Evolutionary conservation across 2,329 filamentous ascomycete genomes (phyloP), one percentile per base, ranked within the genome.

Genomic region (Fusarium sp.): DNA sequence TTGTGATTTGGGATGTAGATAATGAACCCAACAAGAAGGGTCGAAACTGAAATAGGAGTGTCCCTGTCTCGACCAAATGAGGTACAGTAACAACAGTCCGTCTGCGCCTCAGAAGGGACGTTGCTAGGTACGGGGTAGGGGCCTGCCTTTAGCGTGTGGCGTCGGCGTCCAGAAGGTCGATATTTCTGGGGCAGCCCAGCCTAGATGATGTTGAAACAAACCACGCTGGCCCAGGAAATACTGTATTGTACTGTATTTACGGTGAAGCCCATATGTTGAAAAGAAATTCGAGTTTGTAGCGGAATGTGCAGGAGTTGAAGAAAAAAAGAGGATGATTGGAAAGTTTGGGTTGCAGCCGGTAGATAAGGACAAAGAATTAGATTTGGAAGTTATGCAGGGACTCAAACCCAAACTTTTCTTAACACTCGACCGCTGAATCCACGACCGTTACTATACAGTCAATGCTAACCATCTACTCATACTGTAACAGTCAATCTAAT

Each of bases 41-140:
- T 66, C 62, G 63, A 49, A 60, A 45, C 55, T 64, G 70, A 69
- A 73, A 73, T 73, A 73, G 71, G 71, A 73, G 71, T 72, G 70
- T 51, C 46, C 47, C 47, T 51, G 46, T 45, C 40, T 41, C 40
- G 49, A 32, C 49, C 53, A 55, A 56, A 56, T 55, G 49, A 51
- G 54, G 58, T 63, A 63, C 46, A 40, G 42, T 49, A 56, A 56
- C 43, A 53, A 63, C 58, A 45, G 69, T 51, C 57, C n/a, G 63
- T 59, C 68, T 72, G 72, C 69, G 71, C 72, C 72, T 71, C 69
- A 66, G 28, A 69, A 68, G 62, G 59, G 66, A 66, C 62, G 68
- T 71, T 71, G 68, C 68, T 45, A 63, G 68, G 59, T 66, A 68
- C 32, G 64, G 64, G 65, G 64, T 63, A 68, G 65, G 66, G 61